phyloP scores from a whole-genome alignment of 176 grass and related monocot species.

The maize (Zea mays) region Zm-B73-REFERENCE-NAM-5.0 NC_050098.1:52994501-52995000 shows the following conservation, averaged over 20 bases:
- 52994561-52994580: neutral
- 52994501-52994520: neutral
- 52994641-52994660: constrained; percentile 77
- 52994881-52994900: too few species aligned
- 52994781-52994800: constrained; percentile 60
- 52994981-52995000: too few species aligned
- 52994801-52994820: constrained; percentile 37
- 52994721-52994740: neutral
- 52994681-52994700: too few species aligned
- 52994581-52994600: constrained; percentile 58
- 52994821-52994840: too few species aligned
- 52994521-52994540: constrained; percentile 20
- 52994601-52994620: constrained; percentile 84
- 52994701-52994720: neutral
- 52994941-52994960: too few species aligned
- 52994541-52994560: constrained; percentile 19
- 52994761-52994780: neutral
- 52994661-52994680: constrained; percentile 39
- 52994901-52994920: too few species aligned
- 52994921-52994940: too few species aligned
- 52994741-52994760: neutral
- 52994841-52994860: too few species aligned
- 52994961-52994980: too few species aligned
- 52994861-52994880: too few species aligned
- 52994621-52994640: constrained; percentile 62